Percentiles rank a stretch among this genome's conserved stretches.
Evolutionary conservation across 2,329 filamentous ascomycete genomes (phyloP).

Genomic region (Hypoxylon sp.): DNA sequence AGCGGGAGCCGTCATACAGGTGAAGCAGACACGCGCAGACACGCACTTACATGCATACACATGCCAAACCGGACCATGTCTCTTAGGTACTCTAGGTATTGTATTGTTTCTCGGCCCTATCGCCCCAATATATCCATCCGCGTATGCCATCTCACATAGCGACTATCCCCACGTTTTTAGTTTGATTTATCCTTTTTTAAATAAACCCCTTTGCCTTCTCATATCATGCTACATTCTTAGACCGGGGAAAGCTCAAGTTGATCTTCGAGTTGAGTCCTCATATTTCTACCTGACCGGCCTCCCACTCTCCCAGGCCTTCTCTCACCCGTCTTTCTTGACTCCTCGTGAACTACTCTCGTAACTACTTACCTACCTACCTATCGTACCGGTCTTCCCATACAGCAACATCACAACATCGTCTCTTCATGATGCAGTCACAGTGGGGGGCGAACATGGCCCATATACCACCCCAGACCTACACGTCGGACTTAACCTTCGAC

Average conservation of each 20-base stretch:
- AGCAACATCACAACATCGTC: slow-evolving; percentile 10
- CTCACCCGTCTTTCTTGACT: neutral
- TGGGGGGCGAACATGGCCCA: slow-evolving; percentile 46
- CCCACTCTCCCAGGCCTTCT: slow-evolving; percentile 16
- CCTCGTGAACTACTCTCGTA: neutral
- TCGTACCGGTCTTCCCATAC: slow-evolving; percentile 8
- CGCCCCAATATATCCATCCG: slow-evolving; percentile 48
- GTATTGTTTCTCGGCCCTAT: slow-evolving; percentile 49
- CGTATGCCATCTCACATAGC: slow-evolving; percentile 43
- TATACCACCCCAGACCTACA: slow-evolving; percentile 45
- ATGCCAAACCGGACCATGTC: slow-evolving; percentile 49
- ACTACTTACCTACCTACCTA: too few relatives aligned
- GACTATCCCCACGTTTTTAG: slow-evolving; percentile 41
- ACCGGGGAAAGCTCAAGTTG: slow-evolving; percentile 37
- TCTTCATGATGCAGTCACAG: slow-evolving; percentile 48
- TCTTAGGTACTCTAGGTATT: slow-evolving; percentile 44
- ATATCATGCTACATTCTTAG: slow-evolving; percentile 44
- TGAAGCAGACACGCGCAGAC: slow-evolving; percentile 44
- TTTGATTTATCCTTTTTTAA: slow-evolving; percentile 43
- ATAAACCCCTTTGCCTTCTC: slow-evolving; percentile 40
- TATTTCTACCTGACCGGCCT: slow-evolving; percentile 35
- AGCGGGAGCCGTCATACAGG: slow-evolving; percentile 46
- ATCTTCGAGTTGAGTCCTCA: slow-evolving; percentile 31
- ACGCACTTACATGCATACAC: slow-evolving; percentile 45
- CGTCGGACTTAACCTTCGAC: slow-evolving; percentile 57